Conservation (phyloP, 2,329 filamentous ascomycete species). For the Fusarium xylarioides region DNA sequence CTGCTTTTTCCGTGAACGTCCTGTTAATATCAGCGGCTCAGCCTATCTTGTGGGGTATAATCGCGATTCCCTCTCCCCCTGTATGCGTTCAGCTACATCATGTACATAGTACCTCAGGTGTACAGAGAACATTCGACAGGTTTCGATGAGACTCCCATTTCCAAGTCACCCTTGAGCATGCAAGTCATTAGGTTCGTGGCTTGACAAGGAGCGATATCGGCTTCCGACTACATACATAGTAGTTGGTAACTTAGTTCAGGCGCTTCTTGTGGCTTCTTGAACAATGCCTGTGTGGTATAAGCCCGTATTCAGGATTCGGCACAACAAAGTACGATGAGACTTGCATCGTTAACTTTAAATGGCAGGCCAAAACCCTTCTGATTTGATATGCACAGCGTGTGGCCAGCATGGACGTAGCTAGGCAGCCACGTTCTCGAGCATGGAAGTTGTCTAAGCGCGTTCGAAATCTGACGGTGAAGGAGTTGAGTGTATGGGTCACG, state of each 20-base stretch:
- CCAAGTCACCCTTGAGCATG: neutral
- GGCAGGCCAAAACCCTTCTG: neutral
- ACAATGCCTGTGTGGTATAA: conserved; percentile 18
- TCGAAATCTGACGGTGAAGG: conserved; percentile 21
- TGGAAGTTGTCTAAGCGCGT: conserved; percentile 2
- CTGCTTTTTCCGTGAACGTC: neutral
- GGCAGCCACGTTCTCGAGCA: conserved; percentile 28
- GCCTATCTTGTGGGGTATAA: neutral
- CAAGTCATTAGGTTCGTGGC: neutral
- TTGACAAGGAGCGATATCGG: neutral
- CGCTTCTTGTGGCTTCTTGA: conserved; percentile 16
- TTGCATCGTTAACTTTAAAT: neutral
- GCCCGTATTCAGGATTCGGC: conserved; percentile 1
- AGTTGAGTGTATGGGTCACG: neutral
- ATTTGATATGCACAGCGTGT: conserved; percentile 2
- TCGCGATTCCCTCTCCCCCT: neutral
- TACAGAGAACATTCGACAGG: neutral
- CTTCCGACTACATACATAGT: neutral
- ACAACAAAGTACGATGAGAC: neutral
- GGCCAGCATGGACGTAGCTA: conserved; percentile 4
- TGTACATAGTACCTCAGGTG: neutral
- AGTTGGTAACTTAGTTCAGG: neutral
- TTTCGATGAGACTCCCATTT: neutral
- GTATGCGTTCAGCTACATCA: neutral
- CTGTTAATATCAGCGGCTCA: neutral